Evolutionary conservation across 1,284 basidiomycete species (phyloP), one percentile per base, ranked within the genome.

Genomic region (Agaricales sp.): DNA sequence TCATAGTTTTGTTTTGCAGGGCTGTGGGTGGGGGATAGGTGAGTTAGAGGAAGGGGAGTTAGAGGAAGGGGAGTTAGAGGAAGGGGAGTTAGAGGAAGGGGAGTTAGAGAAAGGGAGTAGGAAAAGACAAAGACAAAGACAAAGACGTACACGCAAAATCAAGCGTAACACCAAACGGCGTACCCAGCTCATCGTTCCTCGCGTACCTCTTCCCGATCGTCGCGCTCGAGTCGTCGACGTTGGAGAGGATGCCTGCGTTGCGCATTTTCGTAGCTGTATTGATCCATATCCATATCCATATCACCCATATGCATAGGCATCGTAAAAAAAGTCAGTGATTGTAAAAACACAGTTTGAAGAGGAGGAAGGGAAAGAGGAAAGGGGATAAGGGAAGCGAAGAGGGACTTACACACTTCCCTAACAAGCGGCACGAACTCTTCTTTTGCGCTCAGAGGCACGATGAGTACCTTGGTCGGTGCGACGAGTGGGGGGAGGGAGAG

Each of bases 141-240:
- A 30, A 62, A 45, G 23, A 82, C 87, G 67, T 65, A 91, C 92
- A 94, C 21, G 94, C 95, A 73, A 99, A 99, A 69, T 99, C 95
- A 54, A 99, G 77, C 3, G 96, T 99, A 57, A 94, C 77, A 49
- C 95, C 95, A 63, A 89, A 99, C 2, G 95, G 95, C 30, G 95
- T 99, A 57, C 95, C 95, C 41, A 99, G 80, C 70, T 99, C 96
- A 69, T 99, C 95, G 69, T 98, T 99, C 54, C 96, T 82, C 24
- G 96, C 82, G 67, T 99, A 99, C 35, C 96, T 90, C 71, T 92
- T 92, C 48, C 95, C 96, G 62, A 99, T 98, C 3, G 91, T 88
- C 38, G 89, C 87, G 61, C 87, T 90, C 25, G 92, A 97, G 67
- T 98, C 94, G 66, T 99, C 95, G 2, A 98, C 93, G 49, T 93